A percentile compares a stretch with the other conserved stretches of the same genome.
Evolutionary conservation across 169 alveolate genomes (phyloP).

Genomic region (Plasmodium coatneyi): DNA sequence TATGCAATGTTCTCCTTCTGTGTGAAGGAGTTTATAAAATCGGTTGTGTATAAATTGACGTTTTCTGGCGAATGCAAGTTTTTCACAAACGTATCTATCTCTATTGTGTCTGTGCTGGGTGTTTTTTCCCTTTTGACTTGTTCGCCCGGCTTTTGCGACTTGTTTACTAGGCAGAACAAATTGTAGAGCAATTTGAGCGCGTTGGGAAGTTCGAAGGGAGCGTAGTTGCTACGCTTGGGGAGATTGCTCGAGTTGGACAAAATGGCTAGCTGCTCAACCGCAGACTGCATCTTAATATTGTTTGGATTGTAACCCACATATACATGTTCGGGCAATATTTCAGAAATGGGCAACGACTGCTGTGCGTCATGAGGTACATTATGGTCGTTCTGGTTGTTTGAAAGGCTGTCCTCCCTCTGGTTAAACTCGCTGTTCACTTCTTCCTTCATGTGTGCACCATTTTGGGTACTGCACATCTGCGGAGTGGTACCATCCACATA

Average conservation of each 20-base stretch:
- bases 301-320: slow-evolving; percentile 71
- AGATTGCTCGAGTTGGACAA: neutral
- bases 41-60: slow-evolving; percentile 28
- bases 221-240: neutral
- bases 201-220: slow-evolving; percentile 22
- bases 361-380: neutral
- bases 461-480: no score
- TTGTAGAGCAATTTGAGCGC: slow-evolving; percentile 46
- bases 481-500: neutral
- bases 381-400: neutral
- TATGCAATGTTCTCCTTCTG: neutral
- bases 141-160: neutral
- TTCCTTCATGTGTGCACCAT: neutral
- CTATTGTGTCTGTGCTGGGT: slow-evolving; percentile 10
- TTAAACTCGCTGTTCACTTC: neutral
- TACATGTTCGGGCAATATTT: slow-evolving; percentile 70
- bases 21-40: slow-evolving; percentile 42
- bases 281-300: slow-evolving; percentile 3
- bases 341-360: slow-evolving; percentile 16
- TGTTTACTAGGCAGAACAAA: slow-evolving; percentile 52
- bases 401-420: neutral
- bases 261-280: slow-evolving; percentile 42
- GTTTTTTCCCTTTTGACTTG: neutral
- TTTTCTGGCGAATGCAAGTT: slow-evolving; percentile 21
- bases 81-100: slow-evolving; percentile 19